Evolutionary conservation across 2,329 filamentous ascomycete species (phyloP), one percentile per base, ranked within the genome.

Genomic region (Fusarium xyrophilum): DNA sequence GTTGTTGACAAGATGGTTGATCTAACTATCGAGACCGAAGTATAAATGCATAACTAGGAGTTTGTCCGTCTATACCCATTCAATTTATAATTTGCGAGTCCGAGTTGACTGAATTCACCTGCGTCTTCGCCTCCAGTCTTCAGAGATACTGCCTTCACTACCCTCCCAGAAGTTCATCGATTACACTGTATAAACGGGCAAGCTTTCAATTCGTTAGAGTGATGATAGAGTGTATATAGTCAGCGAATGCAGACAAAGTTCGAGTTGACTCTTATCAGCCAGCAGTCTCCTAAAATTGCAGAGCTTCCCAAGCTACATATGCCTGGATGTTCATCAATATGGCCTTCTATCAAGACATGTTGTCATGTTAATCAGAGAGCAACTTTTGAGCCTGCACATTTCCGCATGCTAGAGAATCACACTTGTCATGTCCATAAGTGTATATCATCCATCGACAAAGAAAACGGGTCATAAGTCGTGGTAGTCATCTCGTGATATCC

Each of bases 1-100:
- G 48, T 76, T 51, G 63, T 65, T 17, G 66, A 65, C 15, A 66
- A 73, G 47, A 62, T 77, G 55, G 63, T 70, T 50, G 72, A 75
- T 58, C 53, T 78, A 27, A 74, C 73, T 4, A 61, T 78, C 44
- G 69, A 70, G 28, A 63, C 56, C 32, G 50, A 72, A 33, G 64
- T 25, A 60, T 69, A 62, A 35, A 44, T 30, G 61, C 30, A 60
- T 68, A 62, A 40, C 42, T 30, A 25, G 30, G 48, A 42, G 28
- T 35, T 42, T 52, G 15, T 30, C 51, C 36, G 23, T 50, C n/a
- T 46, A 67, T 66, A 69, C 43, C 55, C 56, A 48, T 25, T 42
- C 17, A 35, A 30, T 42, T 32, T 28, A 15, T 11, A 28, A 63
- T 38, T 32, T 23, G 10, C 12, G 13, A n/a, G 50, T 32, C 19